Percentiles rank a stretch among this genome's conserved stretches.
Conservation (phyloP, 768 basidiomycete genomes). For the Pulveroboletus sp. region DNA sequence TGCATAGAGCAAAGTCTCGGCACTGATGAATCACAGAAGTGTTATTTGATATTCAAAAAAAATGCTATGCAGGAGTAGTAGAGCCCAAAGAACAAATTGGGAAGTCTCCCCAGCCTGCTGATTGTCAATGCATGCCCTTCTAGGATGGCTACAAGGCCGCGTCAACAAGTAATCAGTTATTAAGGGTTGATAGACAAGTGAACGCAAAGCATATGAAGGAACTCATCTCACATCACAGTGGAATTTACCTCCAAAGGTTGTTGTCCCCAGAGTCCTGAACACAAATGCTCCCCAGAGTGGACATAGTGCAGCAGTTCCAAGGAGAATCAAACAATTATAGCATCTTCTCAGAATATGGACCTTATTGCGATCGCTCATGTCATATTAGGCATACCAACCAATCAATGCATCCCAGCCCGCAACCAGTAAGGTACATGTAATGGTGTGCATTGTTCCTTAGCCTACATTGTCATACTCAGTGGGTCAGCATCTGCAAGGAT, state of each 20-base stretch:
- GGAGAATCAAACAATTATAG: fast-evolving
- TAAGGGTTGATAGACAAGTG: too few relatives aligned
- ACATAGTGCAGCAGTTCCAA: neutral
- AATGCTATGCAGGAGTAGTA: too few relatives aligned
- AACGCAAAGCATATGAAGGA: neutral
- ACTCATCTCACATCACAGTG: neutral
- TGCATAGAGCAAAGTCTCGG: too few relatives aligned
- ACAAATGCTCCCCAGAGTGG: too few relatives aligned
- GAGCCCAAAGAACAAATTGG: too few relatives aligned
- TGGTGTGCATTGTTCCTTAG: neutral
- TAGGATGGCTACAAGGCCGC: neutral
- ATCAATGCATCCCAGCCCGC: neutral
- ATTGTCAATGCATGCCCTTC: neutral
- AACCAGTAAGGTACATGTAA: neutral
- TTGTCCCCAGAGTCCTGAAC: too few relatives aligned
- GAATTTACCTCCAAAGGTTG: neutral
- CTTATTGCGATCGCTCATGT: too few relatives aligned
- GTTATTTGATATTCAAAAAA: neutral
- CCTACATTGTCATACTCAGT: neutral
- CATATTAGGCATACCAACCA: neutral
- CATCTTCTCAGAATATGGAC: neutral
- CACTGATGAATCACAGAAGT: too few relatives aligned
- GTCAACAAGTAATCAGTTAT: neutral
- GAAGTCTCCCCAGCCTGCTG: too few relatives aligned
- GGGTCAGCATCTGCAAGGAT: neutral